A percentile compares a stretch with the other conserved stretches of the same genome.
Evolutionary conservation across 140 eudicot species (phyloP).

Genomic region (Senecio squalidus): DNA sequence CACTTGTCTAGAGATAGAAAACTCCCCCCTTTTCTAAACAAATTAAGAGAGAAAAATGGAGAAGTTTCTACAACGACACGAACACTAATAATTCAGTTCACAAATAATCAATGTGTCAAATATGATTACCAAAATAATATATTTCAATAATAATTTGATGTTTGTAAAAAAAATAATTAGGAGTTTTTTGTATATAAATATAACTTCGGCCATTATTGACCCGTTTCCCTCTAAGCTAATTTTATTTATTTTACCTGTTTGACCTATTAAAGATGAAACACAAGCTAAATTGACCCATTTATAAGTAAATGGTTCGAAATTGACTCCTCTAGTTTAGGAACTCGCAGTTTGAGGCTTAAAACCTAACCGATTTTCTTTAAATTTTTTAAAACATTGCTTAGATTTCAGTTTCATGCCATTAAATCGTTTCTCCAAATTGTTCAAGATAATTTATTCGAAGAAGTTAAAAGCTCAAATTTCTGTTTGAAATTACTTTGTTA

Average conservation of each 20-base stretch:
- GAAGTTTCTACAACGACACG: too few relatives aligned
- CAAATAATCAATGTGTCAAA: background rate
- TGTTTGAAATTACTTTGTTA: background rate
- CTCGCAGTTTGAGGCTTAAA: background rate
- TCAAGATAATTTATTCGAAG: too few relatives aligned
- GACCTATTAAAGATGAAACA: too few relatives aligned
- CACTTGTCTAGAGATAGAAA: too few relatives aligned
- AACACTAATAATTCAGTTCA: too few relatives aligned
- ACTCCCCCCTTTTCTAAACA: too few relatives aligned
- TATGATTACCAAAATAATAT: background rate
- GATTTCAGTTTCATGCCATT: background rate
- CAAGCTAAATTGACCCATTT: too few relatives aligned
- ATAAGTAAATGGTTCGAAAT: too few relatives aligned
- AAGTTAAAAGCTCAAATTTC: conserved; percentile 3
- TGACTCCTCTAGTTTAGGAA: background rate
- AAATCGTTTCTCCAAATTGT: too few relatives aligned
- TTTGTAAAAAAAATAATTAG: background rate
- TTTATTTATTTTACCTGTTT: too few relatives aligned
- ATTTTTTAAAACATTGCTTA: background rate
- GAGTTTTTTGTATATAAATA: background rate
- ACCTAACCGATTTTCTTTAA: too few relatives aligned
- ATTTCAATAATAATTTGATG: background rate
- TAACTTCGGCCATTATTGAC: background rate
- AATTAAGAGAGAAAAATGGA: too few relatives aligned
- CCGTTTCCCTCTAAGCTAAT: background rate